Evolutionary conservation across 2,329 filamentous ascomycete species (phyloP).

Genomic region (Cercospora sp.): DNA sequence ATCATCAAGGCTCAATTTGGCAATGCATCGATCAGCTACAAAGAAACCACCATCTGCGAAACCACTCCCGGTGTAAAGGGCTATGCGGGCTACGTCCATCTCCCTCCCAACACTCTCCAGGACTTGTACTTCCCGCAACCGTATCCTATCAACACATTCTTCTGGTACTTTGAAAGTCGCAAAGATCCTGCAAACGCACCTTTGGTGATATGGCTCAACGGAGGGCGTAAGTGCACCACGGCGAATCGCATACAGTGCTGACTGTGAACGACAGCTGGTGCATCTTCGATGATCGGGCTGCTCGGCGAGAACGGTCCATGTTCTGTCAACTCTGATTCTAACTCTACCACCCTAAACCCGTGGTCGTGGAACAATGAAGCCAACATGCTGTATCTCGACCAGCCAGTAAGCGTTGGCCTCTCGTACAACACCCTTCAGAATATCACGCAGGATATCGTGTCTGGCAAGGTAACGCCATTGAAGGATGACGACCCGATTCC

Average conservation of each 20-base stretch:
- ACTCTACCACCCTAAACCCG: conserved; percentile 52
- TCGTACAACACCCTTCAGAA: conserved; percentile 35
- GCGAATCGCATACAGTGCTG: conserved; percentile 29
- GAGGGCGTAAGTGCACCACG: conserved; percentile 43
- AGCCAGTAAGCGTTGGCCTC: conserved; percentile 46
- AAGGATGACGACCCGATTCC: conserved; percentile 35
- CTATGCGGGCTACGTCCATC: conserved; percentile 61
- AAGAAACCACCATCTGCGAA: conserved; percentile 51
- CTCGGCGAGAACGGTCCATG: conserved; percentile 56
- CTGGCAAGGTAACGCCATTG: conserved; percentile 25
- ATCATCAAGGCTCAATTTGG: conserved; percentile 10
- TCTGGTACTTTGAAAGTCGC: conserved; percentile 54
- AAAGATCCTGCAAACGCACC: conserved; percentile 45
- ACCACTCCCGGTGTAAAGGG: conserved; percentile 57
- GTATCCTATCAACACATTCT: conserved; percentile 12
- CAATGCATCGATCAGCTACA: conserved; percentile 25
- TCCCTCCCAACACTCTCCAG: conserved; percentile 33
- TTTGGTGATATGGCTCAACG: conserved; percentile 59
- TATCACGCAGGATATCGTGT: conserved; percentile 37
- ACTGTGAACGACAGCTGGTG: conserved; percentile 41
- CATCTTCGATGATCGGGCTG: conserved; percentile 53
- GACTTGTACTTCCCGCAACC: conserved; percentile 8
- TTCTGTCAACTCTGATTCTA: conserved; percentile 54
- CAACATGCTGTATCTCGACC: conserved; percentile 62
- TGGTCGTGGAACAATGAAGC: conserved; percentile 38